Evolutionary conservation across 2,329 filamentous ascomycete genomes (phyloP), one percentile per base, ranked within the genome.

Genomic region (Drechslerella dactyloides): DNA sequence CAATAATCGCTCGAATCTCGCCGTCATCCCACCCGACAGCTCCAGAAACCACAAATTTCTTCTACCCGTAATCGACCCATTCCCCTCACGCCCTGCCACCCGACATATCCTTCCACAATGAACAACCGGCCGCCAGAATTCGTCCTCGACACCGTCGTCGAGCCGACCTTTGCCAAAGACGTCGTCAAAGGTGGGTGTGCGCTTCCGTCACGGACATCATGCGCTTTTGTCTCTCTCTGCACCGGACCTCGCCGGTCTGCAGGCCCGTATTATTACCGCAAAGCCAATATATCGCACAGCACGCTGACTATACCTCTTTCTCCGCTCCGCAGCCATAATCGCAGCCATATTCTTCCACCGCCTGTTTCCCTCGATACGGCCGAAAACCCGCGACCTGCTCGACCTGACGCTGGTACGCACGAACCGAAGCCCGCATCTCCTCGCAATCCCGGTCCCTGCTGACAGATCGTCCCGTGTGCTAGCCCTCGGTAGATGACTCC

Each of bases 281-380:
- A 56, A 24, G n/a, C n/a, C n/a, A n/a, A 63, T 23, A 48, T 21
- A 5, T 23, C 4, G 44, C 21, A 65, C 7, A 55, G 27, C 27
- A 11, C 40, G 58, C 73, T 75, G 51, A 73, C 72, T 44, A 30
- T 66, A 66, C 17, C 52, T 40, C 24, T 21, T 19, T 42, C 35
- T 27, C 23, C 59, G 40, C 77, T 96, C 30, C 30, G 37, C 21
- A 72, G 93, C 90, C 74, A 90, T 97, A 79, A 85, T 97, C 55
- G 93, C 97, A 80, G 96, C 93, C 56, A 97, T 97, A 80, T 99
- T 97, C 86, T 97, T 97, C 85, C 93, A 97, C 82, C 90, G 94
- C 78, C 96, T 93, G 85, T 97, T 97, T 83, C 91, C 91, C 65
- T 88, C 91, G 68, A 85, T 97, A 76, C 83, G 86, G 46, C 93